Base-by-base conservation (phyloP, 139 green algal species). In the Edaphochlamys debaryana region DNA sequence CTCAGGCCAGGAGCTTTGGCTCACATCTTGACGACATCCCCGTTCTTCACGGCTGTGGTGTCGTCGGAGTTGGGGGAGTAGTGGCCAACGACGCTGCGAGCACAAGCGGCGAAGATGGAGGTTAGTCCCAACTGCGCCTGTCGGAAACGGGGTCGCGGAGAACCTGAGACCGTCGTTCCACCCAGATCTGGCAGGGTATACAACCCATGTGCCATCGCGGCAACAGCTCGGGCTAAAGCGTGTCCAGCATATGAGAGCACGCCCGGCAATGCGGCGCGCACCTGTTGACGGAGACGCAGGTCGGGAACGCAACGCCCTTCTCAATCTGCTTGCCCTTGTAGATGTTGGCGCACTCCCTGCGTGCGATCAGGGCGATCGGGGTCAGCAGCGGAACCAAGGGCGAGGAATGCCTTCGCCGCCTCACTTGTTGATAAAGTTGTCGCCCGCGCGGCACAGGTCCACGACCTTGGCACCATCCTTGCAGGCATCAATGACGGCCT, bases 301-400 rank as follows among this genome's bases (percentile, higher is more conserved):
- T 98, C 32, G 97, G 97, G 83, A 99, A 98, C 11, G 97, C 96
- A 23, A 99, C 90, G 52, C 97, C 97, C 90, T 99, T 99, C 86
- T 99, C 97, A 58, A 99, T 94, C 64, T 96, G 89, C 88, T 98
- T 98, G 56, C 95, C 96, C 88, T 98, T 97, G 94, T 98, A 99
- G 64, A 97, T 93, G 64, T 95, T 97, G 15, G 71, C 80, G 27
- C 89, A 86, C 79, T 94, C 93, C 76, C 95, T 98, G 92, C 88
- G 76, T 1, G 67, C 3, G n/a, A n/a, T n/a, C n/a, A n/a, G n/a
- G n/a, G n/a, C n/a, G n/a, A n/a, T n/a, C n/a, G n/a, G n/a, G n/a
- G n/a, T n/a, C n/a, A n/a, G n/a, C n/a, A n/a, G n/a, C n/a, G n/a
- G n/a, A n/a, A n/a, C n/a, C n/a, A n/a, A n/a, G n/a, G n/a, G n/a